Evolutionary conservation across 208 protist genomes (phyloP).

Genomic region (Lotmaria passim): DNA sequence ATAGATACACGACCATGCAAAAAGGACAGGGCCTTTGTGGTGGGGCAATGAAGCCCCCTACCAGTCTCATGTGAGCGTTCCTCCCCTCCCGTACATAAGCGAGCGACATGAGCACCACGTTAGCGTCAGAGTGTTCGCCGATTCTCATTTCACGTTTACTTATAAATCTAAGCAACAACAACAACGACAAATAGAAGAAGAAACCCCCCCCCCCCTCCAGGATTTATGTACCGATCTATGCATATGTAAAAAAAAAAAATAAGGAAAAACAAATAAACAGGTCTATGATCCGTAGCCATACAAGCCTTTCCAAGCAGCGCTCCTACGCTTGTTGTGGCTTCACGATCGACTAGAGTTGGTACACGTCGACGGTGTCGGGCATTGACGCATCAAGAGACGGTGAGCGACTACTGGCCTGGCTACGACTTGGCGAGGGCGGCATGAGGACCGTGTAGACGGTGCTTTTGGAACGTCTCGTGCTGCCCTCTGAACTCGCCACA

Average conservation of each 20-base stretch:
- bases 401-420: conserved; percentile 2
- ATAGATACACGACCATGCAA: no score
- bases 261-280: not conserved
- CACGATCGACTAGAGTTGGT: conserved; percentile 5
- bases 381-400: not conserved
- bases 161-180: no score
- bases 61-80: no score
- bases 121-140: no score
- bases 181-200: no score
- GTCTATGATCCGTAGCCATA: no score
- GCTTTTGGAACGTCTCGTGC: conserved; percentile 13
- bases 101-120: no score
- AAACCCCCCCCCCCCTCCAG: no score
- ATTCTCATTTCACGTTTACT: no score
- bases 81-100: no score
- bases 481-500: not conserved
- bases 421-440: conserved; percentile 14
- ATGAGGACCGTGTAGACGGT: conserved; percentile 17
- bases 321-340: not conserved
- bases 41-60: no score
- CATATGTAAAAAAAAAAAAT: conserved; percentile 4
- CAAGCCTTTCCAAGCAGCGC: not conserved
- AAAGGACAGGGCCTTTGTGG: no score
- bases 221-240: not conserved
- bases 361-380: not conserved